Percentiles rank a stretch among this genome's conserved stretches.
These are phyloP conservation scores for Periconia macrospinosa DNA, from an alignment of 2,329 filamentous ascomycete genomes.

Conservation along the genomic window DNA sequence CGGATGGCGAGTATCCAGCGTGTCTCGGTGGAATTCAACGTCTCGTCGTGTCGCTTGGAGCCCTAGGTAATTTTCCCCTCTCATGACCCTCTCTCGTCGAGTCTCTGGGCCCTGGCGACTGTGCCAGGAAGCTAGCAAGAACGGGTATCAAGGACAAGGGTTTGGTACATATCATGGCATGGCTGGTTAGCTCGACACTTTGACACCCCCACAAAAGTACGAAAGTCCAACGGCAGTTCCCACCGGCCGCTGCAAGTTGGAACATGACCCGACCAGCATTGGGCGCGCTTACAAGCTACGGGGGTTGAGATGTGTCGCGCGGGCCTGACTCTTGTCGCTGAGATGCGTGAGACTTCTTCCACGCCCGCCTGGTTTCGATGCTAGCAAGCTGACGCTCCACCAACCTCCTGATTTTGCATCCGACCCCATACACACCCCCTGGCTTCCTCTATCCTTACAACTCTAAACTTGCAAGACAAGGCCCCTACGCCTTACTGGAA, in stretches of 20 bases:
- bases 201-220: background rate
- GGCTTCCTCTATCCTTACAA: conserved; percentile 7
- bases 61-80: background rate
- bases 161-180: background rate
- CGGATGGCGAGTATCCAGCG: no score
- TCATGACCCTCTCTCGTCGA: background rate
- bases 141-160: background rate
- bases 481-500: no score
- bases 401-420: background rate
- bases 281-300: conserved; percentile 23
- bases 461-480: no score
- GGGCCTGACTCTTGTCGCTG: background rate
- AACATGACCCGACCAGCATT: conserved; percentile 22
- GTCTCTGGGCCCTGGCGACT: background rate
- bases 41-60: no score
- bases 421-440: background rate
- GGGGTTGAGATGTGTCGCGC: background rate
- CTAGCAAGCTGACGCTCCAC: conserved; percentile 18
- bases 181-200: background rate
- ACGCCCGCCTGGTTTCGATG: no score
- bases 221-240: conserved; percentile 36
- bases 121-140: background rate
- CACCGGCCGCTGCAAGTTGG: conserved; percentile 32
- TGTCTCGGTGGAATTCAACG: no score
- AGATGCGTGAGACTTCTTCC: no score